Evolutionary conservation across 441 rosid genomes (phyloP).

Genomic region (Pelargonium cotyledonis): DNA sequence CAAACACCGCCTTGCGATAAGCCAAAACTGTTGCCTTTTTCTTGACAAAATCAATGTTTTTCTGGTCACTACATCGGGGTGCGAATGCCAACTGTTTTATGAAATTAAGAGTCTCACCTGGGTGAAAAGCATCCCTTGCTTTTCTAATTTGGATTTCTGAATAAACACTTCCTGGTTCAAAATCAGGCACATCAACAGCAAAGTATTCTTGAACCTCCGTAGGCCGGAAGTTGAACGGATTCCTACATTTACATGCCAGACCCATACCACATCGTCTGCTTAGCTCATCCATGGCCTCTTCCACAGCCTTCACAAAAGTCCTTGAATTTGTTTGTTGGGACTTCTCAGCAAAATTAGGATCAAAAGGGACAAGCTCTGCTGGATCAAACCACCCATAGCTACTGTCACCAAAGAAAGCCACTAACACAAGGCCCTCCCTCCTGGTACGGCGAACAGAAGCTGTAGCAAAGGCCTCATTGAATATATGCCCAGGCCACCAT

Average conservation of each 20-base stretch:
- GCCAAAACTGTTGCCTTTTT: slow-evolving; percentile 54
- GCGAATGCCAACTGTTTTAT: slow-evolving; percentile 57
- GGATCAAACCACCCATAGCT: slow-evolving; percentile 99
- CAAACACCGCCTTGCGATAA: slow-evolving; percentile 72
- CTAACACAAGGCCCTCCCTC: slow-evolving; percentile 75
- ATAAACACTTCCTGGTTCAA: slow-evolving; percentile 65
- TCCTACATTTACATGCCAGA: slow-evolving; percentile 76
- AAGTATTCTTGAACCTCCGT: slow-evolving; percentile 55
- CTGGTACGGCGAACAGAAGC: slow-evolving; percentile 75
- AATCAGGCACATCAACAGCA: slow-evolving; percentile 82
- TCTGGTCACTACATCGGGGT: slow-evolving; percentile 38
- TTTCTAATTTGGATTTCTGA: slow-evolving; percentile 61
- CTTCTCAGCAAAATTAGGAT: slow-evolving; percentile 53
- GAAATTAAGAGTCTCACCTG: slow-evolving; percentile 47
- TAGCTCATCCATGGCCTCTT: slow-evolving; percentile 85
- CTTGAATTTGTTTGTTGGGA: slow-evolving; percentile 56
- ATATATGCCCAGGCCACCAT: slow-evolving; percentile 98
- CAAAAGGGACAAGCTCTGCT: slow-evolving; percentile 84
- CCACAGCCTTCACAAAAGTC: slow-evolving; percentile 73
- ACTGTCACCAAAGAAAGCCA: slow-evolving; percentile 92
- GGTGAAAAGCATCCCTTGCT: slow-evolving; percentile 57
- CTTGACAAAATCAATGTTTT: slow-evolving; percentile 42
- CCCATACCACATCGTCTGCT: slow-evolving; percentile 74
- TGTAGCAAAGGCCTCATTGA: slow-evolving; percentile 73
- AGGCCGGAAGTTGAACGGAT: slow-evolving; percentile 56